phyloP scores from a whole-genome alignment of 257 asterid genomes.

The Capsicum baccatum region DNA sequence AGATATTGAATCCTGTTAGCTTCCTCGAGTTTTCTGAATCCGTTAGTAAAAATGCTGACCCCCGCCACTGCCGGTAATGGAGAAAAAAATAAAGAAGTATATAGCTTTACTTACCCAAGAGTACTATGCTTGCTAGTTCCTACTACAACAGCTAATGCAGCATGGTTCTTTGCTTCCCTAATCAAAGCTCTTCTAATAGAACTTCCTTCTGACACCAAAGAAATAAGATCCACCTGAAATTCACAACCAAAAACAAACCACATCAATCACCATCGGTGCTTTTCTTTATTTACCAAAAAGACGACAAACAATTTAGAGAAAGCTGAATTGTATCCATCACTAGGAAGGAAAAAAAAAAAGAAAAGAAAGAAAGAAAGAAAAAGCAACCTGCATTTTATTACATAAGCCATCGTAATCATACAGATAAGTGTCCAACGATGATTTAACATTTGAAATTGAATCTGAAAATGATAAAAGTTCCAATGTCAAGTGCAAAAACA shows the following conservation, averaged over 20 bases:
- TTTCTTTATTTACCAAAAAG: slow-evolving; percentile 28
- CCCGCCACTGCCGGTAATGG: too few species aligned
- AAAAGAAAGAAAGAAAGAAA: slow-evolving; percentile 3
- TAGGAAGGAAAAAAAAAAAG: background rate
- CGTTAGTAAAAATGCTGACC: too few species aligned
- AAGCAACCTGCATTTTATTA: slow-evolving; percentile 66
- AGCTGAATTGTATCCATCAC: background rate
- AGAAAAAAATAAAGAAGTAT: background rate
- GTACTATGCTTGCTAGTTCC: slow-evolving; percentile 67
- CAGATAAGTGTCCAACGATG: slow-evolving; percentile 63
- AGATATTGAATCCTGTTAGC: too few species aligned
- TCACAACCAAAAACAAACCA: slow-evolving; percentile 19
- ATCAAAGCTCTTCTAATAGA: slow-evolving; percentile 73
- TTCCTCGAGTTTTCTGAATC: too few species aligned
- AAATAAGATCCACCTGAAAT: slow-evolving; percentile 68
- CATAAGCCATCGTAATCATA: slow-evolving; percentile 76
- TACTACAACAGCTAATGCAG: slow-evolving; percentile 68
- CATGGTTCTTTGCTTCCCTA: slow-evolving; percentile 67
- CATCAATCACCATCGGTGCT: background rate
- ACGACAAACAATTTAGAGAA: slow-evolving; percentile 9
- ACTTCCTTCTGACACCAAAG: slow-evolving; percentile 65
- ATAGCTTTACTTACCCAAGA: slow-evolving; percentile 58
- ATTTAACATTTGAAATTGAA: slow-evolving; percentile 53
- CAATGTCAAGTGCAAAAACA: background rate
- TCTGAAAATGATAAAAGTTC: slow-evolving; percentile 46